These are phyloP conservation scores for Ganoderma sinense DNA, from an alignment of 1,284 basidiomycete genomes.

Conservation along the genomic window DNA sequence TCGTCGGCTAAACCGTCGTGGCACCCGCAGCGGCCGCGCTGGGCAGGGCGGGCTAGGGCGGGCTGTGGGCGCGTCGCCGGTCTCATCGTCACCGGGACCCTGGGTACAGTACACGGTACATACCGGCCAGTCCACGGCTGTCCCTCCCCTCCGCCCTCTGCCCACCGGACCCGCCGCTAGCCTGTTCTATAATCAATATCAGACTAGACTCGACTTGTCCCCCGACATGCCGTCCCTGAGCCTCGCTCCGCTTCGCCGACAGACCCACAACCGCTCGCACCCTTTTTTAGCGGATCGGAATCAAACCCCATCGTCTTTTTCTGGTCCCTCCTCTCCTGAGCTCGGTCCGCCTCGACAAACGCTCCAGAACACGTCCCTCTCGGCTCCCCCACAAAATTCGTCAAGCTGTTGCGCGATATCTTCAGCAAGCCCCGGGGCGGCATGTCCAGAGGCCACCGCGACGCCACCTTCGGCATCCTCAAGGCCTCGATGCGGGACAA, in stretches of 20 bases:
- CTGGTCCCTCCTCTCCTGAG: not conserved
- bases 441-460: conserved; percentile 49
- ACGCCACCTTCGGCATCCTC: conserved; percentile 53
- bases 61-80: conserved; percentile 1
- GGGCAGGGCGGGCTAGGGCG: conserved; percentile 2
- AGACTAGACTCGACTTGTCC: not conserved
- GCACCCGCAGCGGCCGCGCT: conserved; percentile 1
- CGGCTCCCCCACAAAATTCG: not conserved
- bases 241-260: not conserved
- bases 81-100: not conserved
- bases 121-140: not conserved
- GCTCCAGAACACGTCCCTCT: not conserved
- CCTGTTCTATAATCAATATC: not conserved
- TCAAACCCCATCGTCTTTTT: not conserved
- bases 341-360: not conserved
- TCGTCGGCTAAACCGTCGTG: not conserved
- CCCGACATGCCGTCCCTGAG: not conserved
- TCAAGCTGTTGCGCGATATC: conserved; percentile 26
- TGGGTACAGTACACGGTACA: not conserved
- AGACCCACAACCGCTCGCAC: not conserved
- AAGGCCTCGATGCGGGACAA: conserved; percentile 75
- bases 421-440: conserved; percentile 15
- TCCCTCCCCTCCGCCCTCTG: not conserved
- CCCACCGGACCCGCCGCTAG: not conserved
- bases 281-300: not conserved